These are phyloP conservation scores for Sugiyamaella americana DNA, from an alignment of 805 yeast species.

Conservation along the genomic window DNA sequence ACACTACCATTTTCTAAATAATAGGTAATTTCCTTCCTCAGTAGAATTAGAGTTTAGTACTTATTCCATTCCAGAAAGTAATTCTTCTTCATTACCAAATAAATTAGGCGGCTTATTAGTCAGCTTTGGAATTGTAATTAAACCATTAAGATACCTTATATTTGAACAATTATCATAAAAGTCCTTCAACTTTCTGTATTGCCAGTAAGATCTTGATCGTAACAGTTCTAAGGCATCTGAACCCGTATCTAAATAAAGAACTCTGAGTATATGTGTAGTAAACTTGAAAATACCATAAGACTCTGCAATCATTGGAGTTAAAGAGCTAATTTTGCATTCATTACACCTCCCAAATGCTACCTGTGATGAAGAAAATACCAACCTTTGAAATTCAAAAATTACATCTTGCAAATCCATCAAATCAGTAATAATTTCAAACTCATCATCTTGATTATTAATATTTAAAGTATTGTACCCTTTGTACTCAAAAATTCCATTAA, in stretches of 20 bases:
- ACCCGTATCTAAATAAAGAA: slow-evolving; percentile 67
- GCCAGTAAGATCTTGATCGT: slow-evolving; percentile 62
- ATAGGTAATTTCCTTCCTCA: too few species aligned
- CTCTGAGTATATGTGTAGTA: slow-evolving; percentile 82
- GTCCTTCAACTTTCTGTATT: slow-evolving; percentile 63
- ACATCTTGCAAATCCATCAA: slow-evolving; percentile 80
- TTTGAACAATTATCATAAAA: slow-evolving; percentile 88
- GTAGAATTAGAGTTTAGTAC: too few species aligned
- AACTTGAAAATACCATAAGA: slow-evolving; percentile 90
- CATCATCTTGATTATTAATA: slow-evolving; percentile 92
- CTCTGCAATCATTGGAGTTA: slow-evolving; percentile 87
- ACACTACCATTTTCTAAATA: too few species aligned
- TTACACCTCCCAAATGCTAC: slow-evolving; percentile 50
- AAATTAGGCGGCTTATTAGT: slow-evolving; percentile 56
- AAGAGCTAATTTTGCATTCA: slow-evolving; percentile 77
- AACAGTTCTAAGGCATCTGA: slow-evolving; percentile 74
- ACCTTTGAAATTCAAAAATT: slow-evolving; percentile 68
- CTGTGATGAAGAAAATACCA: slow-evolving; percentile 65
- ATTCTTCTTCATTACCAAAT: slow-evolving; percentile 40
- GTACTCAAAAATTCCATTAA: slow-evolving; percentile 93
- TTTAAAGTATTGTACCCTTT: slow-evolving; percentile 87
- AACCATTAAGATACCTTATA: slow-evolving; percentile 69
- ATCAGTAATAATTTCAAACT: slow-evolving; percentile 82
- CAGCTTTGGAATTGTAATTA: slow-evolving; percentile 72
- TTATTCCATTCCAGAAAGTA: too few species aligned